Base-by-base conservation (phyloP, 1,284 basidiomycete species). In the Mycena citricolor region DNA sequence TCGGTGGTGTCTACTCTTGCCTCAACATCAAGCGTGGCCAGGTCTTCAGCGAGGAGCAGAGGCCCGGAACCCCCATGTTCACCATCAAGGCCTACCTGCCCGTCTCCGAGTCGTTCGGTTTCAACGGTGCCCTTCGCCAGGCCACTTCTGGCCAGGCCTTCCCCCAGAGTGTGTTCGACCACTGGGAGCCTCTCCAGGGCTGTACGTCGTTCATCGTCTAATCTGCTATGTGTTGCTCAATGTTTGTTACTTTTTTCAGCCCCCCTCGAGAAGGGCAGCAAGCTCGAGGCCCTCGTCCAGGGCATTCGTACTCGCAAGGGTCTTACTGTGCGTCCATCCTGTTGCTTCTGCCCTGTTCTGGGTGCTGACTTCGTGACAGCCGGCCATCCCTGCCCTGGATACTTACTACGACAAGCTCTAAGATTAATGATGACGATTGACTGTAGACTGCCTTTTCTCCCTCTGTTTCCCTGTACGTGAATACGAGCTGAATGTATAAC, bases 31-130 rank as follows among this genome's bases (percentile, higher is more conserved):
- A 90, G 65, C 87, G 91, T 77, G 91, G 91, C 53, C 93, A 97
- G 68, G 97, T 99, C 57, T 94, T 95, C 82, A 90, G 86, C 58
- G 91, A 99, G 72, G 95, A 99, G 74, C 95, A 98, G 73, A 79
- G 95, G 62, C 76, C 86, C 8, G 95, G 97, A 76, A 99, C 97
- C 19, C 97, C 97, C 52, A 98, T 99, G 94, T 97, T 95, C 83
- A 99, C 92, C 47, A 90, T 99, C 73, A 99, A 98, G 84, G 94
- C 94, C 25, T 97, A 94, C 79, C 78, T 98, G 42, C 95, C 95
- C 64, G 94, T 98, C 70, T 76, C 79, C 69, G 95, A 98, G 74
- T 98, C 95, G 14, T 99, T 99, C 76, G 95, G 97, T 60, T 99
- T 99, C 87, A 98, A 95, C 71, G 93, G 88, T 60, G 94, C 91